Evolutionary conservation across 2,329 filamentous ascomycete species (phyloP), one percentile per base, ranked within the genome.

Genomic region (Trichophyton equinum): DNA sequence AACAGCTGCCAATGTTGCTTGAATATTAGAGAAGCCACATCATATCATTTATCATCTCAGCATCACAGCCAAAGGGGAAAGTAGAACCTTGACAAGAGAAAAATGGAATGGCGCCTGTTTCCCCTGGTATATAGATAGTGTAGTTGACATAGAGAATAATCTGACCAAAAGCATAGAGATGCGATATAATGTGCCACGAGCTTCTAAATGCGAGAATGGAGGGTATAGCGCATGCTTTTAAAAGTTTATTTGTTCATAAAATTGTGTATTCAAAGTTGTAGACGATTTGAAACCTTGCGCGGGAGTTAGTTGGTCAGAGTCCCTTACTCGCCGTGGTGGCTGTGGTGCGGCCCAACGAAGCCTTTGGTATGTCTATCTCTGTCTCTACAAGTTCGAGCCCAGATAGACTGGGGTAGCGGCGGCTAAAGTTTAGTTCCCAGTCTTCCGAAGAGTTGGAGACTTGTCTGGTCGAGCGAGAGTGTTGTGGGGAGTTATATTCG

Each of bases 361-460:
- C 64, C 58, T 72, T 74, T 55, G 70, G 71, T 56, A 61, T 62
- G 62, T 76, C 75, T 57, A 80, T 78, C 66, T 82, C 87, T 63
- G 85, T 83, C 75, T 94, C 88, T n/a, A 90, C 87, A 85, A 92
- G 88, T 76, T 96, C 91, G 66, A 96, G 82, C 8, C 89, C 83
- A 61, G 85, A 86, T 62, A 97, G 76, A 70, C 88, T 95, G 0
- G 92, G 92, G 73, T 91, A 96, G 62, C 90, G 80, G 74, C 91
- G 91, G 63, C 85, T 86, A 71, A 97, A 96, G 69, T 89, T 81
- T 22, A 75, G 75, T 64, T 86, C 82, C 78, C 81, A 83, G 61
- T 85, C 82, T 74, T 91, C 88, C 53, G 67, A 66, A 0, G 68
- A 63, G 42, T 64, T 46, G n/a, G 57, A 33, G 7, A 44, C 30